phyloP scores from a whole-genome alignment of 345 rosid genomes.

The Melastoma malabathricum region DNA sequence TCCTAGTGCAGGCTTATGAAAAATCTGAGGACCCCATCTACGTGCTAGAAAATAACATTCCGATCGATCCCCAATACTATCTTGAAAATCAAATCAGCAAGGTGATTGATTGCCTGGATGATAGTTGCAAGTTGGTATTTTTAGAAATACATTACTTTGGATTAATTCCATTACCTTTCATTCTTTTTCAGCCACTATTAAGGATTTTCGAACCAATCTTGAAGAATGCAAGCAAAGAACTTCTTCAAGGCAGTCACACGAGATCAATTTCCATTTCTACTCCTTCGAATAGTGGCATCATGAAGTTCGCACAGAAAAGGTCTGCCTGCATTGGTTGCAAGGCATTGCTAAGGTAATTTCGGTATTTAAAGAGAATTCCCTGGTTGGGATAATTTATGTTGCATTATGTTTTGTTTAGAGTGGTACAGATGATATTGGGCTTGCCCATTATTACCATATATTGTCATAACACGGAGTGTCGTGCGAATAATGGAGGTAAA shows the following conservation, averaged over 20 bases:
- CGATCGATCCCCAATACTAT: conserved; percentile 86
- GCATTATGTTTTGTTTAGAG: too few species aligned
- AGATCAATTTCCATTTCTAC: conserved; percentile 82
- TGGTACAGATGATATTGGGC: too few species aligned
- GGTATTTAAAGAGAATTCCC: not conserved
- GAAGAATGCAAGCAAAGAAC: conserved; percentile 90
- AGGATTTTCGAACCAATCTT: conserved; percentile 95
- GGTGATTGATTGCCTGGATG: conserved; percentile 38
- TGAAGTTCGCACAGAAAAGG: conserved; percentile 86
- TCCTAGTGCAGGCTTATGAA: conserved; percentile 64
- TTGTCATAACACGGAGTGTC: too few species aligned
- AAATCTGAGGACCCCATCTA: conserved; percentile 92
- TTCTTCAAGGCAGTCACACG: conserved; percentile 84
- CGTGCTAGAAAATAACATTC: conserved; percentile 82
- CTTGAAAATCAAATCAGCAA: conserved; percentile 93
- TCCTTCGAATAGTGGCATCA: conserved; percentile 87
- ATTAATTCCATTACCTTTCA: conserved; percentile 2
- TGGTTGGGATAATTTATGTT: too few species aligned
- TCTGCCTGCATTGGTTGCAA: conserved; percentile 87
- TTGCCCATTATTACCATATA: too few species aligned
- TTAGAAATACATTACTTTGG: too few species aligned
- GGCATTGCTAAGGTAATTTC: conserved; percentile 47
- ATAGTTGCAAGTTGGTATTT: not conserved
- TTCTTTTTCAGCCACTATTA: conserved; percentile 70
- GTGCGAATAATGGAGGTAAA: not conserved